Base-by-base conservation (phyloP, 2,329 filamentous ascomycete species). In the Blastomyces parvus region DNA sequence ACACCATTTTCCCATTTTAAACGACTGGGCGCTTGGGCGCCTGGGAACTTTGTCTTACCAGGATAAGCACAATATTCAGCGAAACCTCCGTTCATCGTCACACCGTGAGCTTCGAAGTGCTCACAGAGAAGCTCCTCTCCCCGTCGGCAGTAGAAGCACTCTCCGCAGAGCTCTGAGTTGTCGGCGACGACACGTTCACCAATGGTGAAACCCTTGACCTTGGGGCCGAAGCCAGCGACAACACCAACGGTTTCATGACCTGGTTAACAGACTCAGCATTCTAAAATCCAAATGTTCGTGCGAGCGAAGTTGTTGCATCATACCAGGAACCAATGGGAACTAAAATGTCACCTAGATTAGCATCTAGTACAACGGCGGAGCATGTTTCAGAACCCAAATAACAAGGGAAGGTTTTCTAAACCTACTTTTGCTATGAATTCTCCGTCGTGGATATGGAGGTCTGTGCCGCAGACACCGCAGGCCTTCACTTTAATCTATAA, bases 81-180 rank as follows among this genome's bases (percentile, higher is more conserved):
- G 69, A 90, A 90, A 38, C 87, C 87, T 68, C 87, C 87, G 66
- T 87, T 84, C 74, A 88, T 80, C 72, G 72, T 73, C 48, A 75
- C 75, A 66, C 72, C 86, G 68, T 88, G 86, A 25, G 84, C 85
- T 67, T 85, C 82, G 74, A 88, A 86, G 71, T 87, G 81, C 74
- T 88, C 86, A 73, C 87, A 90, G 63, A 89, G 82, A 57, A 89
- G 76, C 38, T 84, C 80, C 71, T 89, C 82, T 61, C 87, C 86
- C 63, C 86, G 83, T 67, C 84, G 83, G 78, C 87, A 90, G 78
- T 89, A 88, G 80, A 88, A 88, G 77, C 87, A 90, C 74, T 86
- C 83, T 59, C 83, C 84, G 74, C 87, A 90, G 53, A 88, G 82
- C 73, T 89, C 77, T 4, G 77, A 80, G 71, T 78, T 78, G 67